Evolutionary conservation across 352 stramenopile species (phyloP), one percentile per base, ranked within the genome.

Genomic region (Elongisporangium senticosum): DNA sequence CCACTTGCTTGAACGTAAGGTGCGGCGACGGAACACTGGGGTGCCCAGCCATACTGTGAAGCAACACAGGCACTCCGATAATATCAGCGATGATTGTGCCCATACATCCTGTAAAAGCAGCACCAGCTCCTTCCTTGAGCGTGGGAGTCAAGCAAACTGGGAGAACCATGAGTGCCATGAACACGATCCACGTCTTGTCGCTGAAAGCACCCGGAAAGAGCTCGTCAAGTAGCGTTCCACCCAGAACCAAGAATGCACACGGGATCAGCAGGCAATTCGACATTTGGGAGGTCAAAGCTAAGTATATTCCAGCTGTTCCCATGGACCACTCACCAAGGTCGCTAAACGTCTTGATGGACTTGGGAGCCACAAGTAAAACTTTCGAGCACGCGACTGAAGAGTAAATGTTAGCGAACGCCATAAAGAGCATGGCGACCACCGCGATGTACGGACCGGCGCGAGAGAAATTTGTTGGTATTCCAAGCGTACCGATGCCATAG

Each of bases 401-500:
- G 61, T 65, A 79, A 62, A 86, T 70, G 64, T 88, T 88, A 55
- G 71, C 73, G 47, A 82, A 73, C 0, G 71, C 78, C 77, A 87
- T 87, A 56, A 86, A 69, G 49, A 84, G 49, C 40, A 85, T 53
- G 28, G 78, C 78, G 37, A 81, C 64, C 7, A 67, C 74, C 37
- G 74, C 76, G 39, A 77, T 69, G 10, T 63, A 62, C 3, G 65
- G 67, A 1, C 76, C 77, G 1, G 77, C 78, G 17, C 78, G 76
- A 11, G 78, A 69, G 58, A 83, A 89, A 60, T 85, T 89, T 51
- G 71, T 76, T 15, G 79, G 77, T 6, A 89, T 63, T 22, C 77
- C 74, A 4, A 89, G 69, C 43, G 79, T 87, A 23, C 79, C 79
- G 54, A 87, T 83, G 54, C 76, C 77, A 39, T 83, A 87, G 22